Conservation (phyloP, 208 protist species). For the Acanthamoeba healyi region DNA sequence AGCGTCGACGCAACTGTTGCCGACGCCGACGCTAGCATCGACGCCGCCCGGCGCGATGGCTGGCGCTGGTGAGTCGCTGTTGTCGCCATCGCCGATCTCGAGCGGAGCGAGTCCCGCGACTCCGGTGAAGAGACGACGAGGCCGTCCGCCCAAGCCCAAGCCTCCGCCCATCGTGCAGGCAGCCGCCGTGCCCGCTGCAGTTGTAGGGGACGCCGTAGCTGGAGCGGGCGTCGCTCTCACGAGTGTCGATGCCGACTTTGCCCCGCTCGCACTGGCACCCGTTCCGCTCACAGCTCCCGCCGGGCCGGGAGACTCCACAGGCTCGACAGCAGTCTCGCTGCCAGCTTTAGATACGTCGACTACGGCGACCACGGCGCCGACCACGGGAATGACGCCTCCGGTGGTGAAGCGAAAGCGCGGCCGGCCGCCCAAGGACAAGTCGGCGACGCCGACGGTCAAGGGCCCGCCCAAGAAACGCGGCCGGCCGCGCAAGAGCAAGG, state of each 20-base stretch:
- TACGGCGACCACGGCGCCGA: background rate
- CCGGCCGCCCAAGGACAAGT: slow-evolving; percentile 48
- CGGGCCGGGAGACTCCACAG: too few species aligned
- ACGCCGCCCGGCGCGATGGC: too few species aligned
- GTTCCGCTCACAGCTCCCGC: too few species aligned
- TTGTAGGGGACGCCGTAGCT: background rate
- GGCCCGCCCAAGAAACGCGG: slow-evolving; percentile 49
- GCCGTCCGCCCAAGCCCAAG: slow-evolving; percentile 41
- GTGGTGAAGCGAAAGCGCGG: slow-evolving; percentile 55
- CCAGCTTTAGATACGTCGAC: background rate
- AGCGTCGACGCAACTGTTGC: too few species aligned
- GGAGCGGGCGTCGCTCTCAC: background rate
- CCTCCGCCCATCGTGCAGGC: background rate
- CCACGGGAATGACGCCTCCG: background rate
- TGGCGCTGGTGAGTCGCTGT: background rate
- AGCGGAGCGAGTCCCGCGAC: background rate
- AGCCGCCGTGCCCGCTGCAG: background rate
- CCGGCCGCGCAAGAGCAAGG: slow-evolving; percentile 53
- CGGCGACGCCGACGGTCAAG: background rate
- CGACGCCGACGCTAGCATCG: too few species aligned
- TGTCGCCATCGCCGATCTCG: background rate
- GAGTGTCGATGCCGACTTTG: too few species aligned
- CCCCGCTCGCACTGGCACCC: too few species aligned
- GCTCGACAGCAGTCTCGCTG: too few species aligned
- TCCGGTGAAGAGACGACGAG: background rate